A percentile compares a stretch with the other conserved stretches of the same genome.
Conservation (phyloP, 1,139 yeast species). For the Meyerozyma athensensis region DNA sequence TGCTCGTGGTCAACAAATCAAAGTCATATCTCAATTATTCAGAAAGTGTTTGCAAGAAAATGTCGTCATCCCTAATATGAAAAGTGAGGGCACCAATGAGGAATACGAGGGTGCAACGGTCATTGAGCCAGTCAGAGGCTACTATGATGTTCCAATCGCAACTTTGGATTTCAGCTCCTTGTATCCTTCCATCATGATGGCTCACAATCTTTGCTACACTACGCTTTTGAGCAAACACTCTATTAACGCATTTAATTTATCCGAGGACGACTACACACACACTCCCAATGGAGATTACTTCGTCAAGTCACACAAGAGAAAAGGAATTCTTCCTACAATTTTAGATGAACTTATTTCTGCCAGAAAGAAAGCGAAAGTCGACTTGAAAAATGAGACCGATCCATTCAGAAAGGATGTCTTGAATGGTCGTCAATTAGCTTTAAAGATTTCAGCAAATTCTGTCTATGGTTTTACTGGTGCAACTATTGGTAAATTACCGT, state of each 20-base stretch:
- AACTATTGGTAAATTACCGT: conserved; percentile 93
- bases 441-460: conserved; percentile 95
- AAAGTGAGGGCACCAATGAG: conserved; percentile 75
- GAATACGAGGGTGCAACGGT: conserved; percentile 99
- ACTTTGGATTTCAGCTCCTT: conserved; percentile 96
- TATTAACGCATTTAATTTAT: conserved; percentile 58
- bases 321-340: conserved; percentile 90
- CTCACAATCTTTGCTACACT: conserved; percentile 95
- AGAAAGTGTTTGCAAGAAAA: conserved; percentile 85
- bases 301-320: conserved; percentile 64
- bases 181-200: conserved; percentile 99
- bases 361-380: conserved; percentile 88
- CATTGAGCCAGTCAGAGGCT: conserved; percentile 93
- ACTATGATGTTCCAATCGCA: conserved; percentile 95
- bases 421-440: conserved; percentile 95
- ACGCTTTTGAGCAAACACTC: conserved; percentile 71
- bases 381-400: conserved; percentile 86
- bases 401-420: conserved; percentile 91
- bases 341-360: conserved; percentile 84
- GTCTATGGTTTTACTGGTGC: conserved; percentile 99
- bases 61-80: conserved; percentile 86
- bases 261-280: conserved; percentile 71
- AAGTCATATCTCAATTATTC: conserved; percentile 91
- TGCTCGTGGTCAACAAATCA: conserved; percentile 94
- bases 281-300: conserved; percentile 94